These are phyloP conservation scores for Podaxis sp. DNA, from an alignment of 768 basidiomycete species.

Conservation along the genomic window DNA sequence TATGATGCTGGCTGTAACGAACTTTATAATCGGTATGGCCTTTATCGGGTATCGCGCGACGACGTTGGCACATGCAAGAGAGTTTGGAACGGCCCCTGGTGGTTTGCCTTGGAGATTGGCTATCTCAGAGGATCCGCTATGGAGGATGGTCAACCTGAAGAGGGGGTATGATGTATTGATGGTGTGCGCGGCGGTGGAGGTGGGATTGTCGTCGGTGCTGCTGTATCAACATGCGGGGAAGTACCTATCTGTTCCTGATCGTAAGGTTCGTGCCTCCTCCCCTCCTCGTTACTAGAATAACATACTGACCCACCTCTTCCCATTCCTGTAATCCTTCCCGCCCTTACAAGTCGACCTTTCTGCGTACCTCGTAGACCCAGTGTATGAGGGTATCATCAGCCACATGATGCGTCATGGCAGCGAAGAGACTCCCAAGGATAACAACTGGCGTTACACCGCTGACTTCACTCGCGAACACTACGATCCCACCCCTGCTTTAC, in stretches of 20 bases:
- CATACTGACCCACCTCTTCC: too few species aligned
- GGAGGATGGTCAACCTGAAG: not conserved
- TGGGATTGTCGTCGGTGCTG: not conserved
- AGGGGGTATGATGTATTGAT: constrained; percentile 1
- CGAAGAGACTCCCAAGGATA: not conserved
- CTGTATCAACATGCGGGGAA: constrained; percentile 2
- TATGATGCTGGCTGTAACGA: not conserved
- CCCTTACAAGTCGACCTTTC: not conserved
- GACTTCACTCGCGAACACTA: not conserved
- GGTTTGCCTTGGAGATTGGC: not conserved
- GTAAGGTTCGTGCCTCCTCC: constrained; percentile 4
- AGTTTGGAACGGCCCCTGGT: not conserved
- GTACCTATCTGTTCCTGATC: constrained; percentile 2
- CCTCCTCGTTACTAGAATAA: not conserved
- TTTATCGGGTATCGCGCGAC: not conserved
- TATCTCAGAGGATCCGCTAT: not conserved
- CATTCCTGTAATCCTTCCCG: not conserved
- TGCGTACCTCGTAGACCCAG: not conserved
- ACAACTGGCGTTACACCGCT: not conserved
- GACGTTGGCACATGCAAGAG: not conserved
- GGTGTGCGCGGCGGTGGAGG: not conserved
- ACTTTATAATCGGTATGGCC: not conserved
- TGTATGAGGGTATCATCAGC: not conserved
- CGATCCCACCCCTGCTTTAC: not conserved
- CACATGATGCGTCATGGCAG: not conserved